Conservation (phyloP, 2,329 filamentous ascomycete species). For the Arthrobotrys megalospora region DNA sequence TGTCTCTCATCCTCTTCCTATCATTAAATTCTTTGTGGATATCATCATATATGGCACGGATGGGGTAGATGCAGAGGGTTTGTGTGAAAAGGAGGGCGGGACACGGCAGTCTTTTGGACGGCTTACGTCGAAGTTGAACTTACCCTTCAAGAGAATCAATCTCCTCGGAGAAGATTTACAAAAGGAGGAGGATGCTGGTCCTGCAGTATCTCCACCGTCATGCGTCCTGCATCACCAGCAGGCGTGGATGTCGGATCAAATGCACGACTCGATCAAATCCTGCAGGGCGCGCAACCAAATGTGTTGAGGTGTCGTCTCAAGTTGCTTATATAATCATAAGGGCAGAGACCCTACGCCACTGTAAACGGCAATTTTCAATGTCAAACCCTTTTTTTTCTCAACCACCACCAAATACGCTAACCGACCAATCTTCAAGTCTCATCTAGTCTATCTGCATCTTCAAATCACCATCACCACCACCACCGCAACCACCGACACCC, state of each 20-base stretch:
- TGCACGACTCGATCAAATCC: neutral
- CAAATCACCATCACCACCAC: constrained; percentile 29
- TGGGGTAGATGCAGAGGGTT: constrained; percentile 2
- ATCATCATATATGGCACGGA: constrained; percentile 45
- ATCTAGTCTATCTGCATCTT: constrained; percentile 33
- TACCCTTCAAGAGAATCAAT: neutral
- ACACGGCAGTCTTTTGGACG: neutral
- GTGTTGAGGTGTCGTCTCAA: constrained; percentile 50
- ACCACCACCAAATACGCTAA: constrained; percentile 37
- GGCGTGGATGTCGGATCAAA: constrained; percentile 1
- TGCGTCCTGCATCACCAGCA: constrained; percentile 13
- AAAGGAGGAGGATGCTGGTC: constrained; percentile 3
- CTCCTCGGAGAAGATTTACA: neutral
- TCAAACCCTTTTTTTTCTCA: constrained; percentile 56
- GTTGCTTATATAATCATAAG: constrained; percentile 45
- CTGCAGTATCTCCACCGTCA: constrained; percentile 8
- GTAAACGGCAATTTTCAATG: constrained; percentile 43
- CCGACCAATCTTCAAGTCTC: constrained; percentile 32
- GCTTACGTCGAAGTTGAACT: constrained; percentile 2
- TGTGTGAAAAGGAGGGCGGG: neutral
- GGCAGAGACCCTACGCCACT: constrained; percentile 46
- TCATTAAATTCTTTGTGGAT: constrained; percentile 48
- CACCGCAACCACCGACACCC: constrained; percentile 25
- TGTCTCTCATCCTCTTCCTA: constrained; percentile 58
- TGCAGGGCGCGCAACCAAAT: neutral